Percentiles rank a stretch among this genome's conserved stretches.
phyloP scores from a whole-genome alignment of 768 basidiomycete genomes.

The Gloeostereum incarnatum region DNA sequence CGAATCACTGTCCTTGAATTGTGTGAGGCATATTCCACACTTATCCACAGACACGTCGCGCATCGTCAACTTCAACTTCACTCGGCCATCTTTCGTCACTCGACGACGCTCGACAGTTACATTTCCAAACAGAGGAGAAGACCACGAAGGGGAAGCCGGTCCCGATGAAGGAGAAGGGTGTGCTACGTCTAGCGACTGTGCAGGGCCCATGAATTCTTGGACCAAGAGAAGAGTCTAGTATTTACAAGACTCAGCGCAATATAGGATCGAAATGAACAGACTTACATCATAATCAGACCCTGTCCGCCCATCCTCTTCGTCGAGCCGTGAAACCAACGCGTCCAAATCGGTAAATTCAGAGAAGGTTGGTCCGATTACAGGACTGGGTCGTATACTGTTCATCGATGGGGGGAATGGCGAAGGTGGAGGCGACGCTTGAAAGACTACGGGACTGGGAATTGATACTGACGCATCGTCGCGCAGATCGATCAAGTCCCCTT shows the following conservation, averaged over 20 bases:
- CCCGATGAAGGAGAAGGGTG: constrained; percentile 7
- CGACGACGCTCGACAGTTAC: constrained; percentile 54
- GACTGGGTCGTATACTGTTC: constrained; percentile 11
- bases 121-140: constrained; percentile 22
- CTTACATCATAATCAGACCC: constrained; percentile 62
- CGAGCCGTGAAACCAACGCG: constrained; percentile 47
- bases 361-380: constrained; percentile 3
- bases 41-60: constrained; percentile 56
- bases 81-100: constrained; percentile 51
- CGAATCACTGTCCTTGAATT: constrained; percentile 51
- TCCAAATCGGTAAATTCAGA: constrained; percentile 54
- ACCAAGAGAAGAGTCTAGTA: constrained; percentile 48
- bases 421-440: too few species aligned
- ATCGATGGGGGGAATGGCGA: too few species aligned
- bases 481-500: too few species aligned
- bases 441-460: too few species aligned
- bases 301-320: constrained; percentile 28
- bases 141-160: too few species aligned
- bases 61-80: constrained; percentile 61
- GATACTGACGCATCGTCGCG: too few species aligned
- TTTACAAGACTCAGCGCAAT: constrained; percentile 8
- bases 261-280: constrained; percentile 13
- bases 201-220: constrained; percentile 54
- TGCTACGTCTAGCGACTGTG: constrained; percentile 12
- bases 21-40: constrained; percentile 66